Base-by-base conservation (phyloP, 2,329 filamentous ascomycete species). In the Colletotrichum graminicola region DNA sequence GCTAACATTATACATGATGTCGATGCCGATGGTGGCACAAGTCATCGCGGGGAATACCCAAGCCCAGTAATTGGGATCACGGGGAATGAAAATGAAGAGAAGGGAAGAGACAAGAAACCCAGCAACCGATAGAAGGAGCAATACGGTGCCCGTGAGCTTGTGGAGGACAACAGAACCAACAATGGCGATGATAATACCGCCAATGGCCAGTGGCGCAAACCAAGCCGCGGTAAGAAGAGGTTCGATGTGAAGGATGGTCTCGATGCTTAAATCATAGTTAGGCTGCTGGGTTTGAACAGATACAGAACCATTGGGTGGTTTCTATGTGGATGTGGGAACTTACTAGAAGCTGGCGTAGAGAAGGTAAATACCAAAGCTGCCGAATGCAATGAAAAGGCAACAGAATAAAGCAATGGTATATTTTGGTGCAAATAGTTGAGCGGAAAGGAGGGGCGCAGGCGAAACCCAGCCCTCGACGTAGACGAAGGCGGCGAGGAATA, bases 21-120 rank as follows among this genome's bases (percentile, higher is more conserved):
- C 62, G 1, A 57, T 57, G 23, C 62, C 52, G 18, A 65, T 18
- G 14, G 62, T 65, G 62, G 51, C 43, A 7, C 45, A 65, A 6
- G 23, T 57, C 51, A 65, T 52, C 34, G 62, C 52, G 12, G 62
- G 62, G 2, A 65, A 49, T 18, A 57, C 62, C 62, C 62, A 57
- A 8, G 62, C 62, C 62, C 52, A 57, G 45, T 57, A 65, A 39
- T 14, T 57, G 18, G 36, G 26, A 1, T 52, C 52, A 8, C 18
- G 4, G 11, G 62, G 62, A 36, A 57, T 49, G 23, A 65, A 52
- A 5, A 57, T 47, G 29, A 65, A 52, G 18, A 65, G 62, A 1
- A 57, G 52, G 14, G 52, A 65, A 26, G 26, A 21, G 14, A 21
- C 14, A 7, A 51, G 47, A 0, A 52, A 52, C 5, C 49, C 49